Evolutionary conservation across 164 flowering plant genomes (phyloP), one percentile per base, ranked within the genome.

Genomic region (Vitis riparia): DNA sequence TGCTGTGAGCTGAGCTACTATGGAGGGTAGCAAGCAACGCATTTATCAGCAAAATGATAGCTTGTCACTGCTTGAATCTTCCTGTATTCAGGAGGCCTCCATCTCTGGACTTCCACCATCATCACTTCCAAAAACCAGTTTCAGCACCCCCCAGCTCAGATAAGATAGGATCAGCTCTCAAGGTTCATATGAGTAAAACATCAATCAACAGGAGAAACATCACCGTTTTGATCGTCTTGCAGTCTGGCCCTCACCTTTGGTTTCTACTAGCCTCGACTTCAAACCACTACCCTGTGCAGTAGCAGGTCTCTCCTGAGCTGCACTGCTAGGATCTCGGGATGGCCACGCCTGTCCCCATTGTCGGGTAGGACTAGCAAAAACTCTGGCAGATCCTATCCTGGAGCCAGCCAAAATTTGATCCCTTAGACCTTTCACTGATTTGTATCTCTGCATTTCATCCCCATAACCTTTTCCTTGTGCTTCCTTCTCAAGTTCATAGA

Each of bases 381-480:
- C 83, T 70, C 77, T 76, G 12, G 79, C 57, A 10, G 83, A 60
- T 30, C 83, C 88, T 15, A 77, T 51, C 80, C 75, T 82, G 2
- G 89, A 77, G 66, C 80, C 78, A 17, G 89, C 73, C 66, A 90
- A 52, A n/a, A 79, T 66, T 1, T 80, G 87, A 66, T 91, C 92
- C 72, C 82, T 83, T 1, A 82, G 80, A 74, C 85, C 82, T 73
- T 84, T 91, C 5, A 76, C 76, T 13, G 85, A 76, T 65, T 89
- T 87, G 37, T 81, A 68, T 63, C 82, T 81, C 58, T 78, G 84
- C 55, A 76, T 61, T 73, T 87, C 90, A 55, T 84, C 88, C 11
- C 74, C 79, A 55, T 68, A 72, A 65, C 80, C 76, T 77, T 70
- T 80, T 73, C 78, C 81, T 23, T 56, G 80, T 29, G 56, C 60